Percentiles rank a stretch among this genome's conserved stretches.
These are phyloP conservation scores for Geoglossum glabrum DNA, from an alignment of 495 filamentous ascomycete genomes.

Conservation along the genomic window DNA sequence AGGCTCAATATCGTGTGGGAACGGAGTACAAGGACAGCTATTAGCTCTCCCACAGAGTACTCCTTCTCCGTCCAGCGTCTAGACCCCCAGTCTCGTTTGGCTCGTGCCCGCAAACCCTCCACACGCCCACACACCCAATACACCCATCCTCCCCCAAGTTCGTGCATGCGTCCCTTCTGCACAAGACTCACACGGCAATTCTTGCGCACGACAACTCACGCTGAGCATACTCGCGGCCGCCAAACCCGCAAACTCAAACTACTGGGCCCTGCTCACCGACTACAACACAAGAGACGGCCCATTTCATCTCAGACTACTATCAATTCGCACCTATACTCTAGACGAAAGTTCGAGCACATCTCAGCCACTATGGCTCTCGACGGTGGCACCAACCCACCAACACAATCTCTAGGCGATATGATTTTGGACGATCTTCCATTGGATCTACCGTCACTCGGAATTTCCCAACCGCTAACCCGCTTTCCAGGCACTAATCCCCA, in stretches of 20 bases:
- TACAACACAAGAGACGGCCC: background rate
- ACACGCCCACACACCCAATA: too few relatives aligned
- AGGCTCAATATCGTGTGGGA: too few relatives aligned
- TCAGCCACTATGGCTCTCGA: background rate
- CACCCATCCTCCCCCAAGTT: background rate
- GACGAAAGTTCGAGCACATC: background rate
- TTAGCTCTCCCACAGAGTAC: too few relatives aligned
- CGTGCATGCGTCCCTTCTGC: background rate
- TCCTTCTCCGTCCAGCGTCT: background rate
- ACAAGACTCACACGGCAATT: background rate
- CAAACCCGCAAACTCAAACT: background rate
- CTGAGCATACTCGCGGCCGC: background rate
- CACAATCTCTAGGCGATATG: background rate
- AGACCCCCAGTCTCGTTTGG: background rate
- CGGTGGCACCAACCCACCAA: background rate
- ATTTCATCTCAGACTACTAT: background rate
- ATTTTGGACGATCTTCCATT: conserved; percentile 8
- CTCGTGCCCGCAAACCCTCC: too few relatives aligned
- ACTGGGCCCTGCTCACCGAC: background rate
- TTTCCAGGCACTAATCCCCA: conserved; percentile 42
- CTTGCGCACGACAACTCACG: background rate
- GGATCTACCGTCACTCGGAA: conserved; percentile 17
- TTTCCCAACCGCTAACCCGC: conserved; percentile 15
- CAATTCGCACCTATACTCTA: background rate
- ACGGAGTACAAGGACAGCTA: too few relatives aligned